Evolutionary conservation across 768 basidiomycete genomes (phyloP).

Genomic region (Psilocybe cyanescens): DNA sequence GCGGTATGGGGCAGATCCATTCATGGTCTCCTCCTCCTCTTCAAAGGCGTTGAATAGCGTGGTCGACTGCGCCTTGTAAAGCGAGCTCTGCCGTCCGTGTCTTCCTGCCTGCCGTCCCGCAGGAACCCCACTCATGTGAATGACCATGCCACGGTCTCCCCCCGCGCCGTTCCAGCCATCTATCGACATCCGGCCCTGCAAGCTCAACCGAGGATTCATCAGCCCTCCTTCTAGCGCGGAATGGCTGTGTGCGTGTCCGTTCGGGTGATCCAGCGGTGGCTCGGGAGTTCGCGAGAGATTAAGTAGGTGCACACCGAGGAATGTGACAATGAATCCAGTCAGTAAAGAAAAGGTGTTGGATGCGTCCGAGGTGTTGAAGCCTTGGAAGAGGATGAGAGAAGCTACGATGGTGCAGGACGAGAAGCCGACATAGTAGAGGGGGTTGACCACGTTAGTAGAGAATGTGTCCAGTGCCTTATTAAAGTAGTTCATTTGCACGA

Average conservation of each 20-base stretch:
- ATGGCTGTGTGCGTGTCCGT: slow-evolving; percentile 38
- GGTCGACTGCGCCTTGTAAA: slow-evolving; percentile 66
- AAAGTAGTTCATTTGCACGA: slow-evolving; percentile 96
- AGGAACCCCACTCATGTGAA: slow-evolving; percentile 24
- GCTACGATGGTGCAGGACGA: slow-evolving; percentile 92
- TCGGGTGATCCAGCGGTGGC: slow-evolving; percentile 39
- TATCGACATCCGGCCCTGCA: slow-evolving; percentile 80
- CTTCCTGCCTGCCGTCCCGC: slow-evolving; percentile 26
- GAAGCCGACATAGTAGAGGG: slow-evolving; percentile 98
- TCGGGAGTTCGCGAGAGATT: slow-evolving; percentile 74
- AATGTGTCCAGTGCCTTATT: slow-evolving; percentile 98
- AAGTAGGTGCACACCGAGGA: slow-evolving; percentile 95
- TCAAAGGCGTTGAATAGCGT: slow-evolving; percentile 83
- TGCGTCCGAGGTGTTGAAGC: slow-evolving; percentile 87
- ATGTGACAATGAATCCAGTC: slow-evolving; percentile 89
- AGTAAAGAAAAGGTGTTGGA: slow-evolving; percentile 87
- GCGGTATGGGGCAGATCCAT: slow-evolving; percentile 4
- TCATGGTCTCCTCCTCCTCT: slow-evolving; percentile 33
- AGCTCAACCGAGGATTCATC: slow-evolving; percentile 78
- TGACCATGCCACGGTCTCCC: slow-evolving; percentile 26
- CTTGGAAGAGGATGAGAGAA: slow-evolving; percentile 95
- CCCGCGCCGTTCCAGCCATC: slow-evolving; percentile 69
- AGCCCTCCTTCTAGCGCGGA: slow-evolving; percentile 66
- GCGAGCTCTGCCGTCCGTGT: slow-evolving; percentile 68
- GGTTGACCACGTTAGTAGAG: slow-evolving; percentile 99